Evolutionary conservation across 371 early-diverging fungal species (phyloP), one percentile per base, ranked within the genome.

Genomic region (Mucor indicus): DNA sequence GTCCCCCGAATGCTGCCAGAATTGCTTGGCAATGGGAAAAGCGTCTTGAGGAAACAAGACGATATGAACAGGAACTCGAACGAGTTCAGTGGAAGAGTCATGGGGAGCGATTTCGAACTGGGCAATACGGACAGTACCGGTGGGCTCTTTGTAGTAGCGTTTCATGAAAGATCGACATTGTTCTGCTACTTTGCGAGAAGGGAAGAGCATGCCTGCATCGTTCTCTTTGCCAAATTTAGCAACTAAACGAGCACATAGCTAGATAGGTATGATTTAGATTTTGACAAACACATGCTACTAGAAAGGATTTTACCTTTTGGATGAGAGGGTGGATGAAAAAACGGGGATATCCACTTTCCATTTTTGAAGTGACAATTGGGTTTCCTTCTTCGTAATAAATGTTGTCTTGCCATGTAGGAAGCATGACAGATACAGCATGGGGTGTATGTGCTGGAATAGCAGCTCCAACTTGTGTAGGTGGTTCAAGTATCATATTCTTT

Each of bases 1-100:
- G 32, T 90, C 90, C 17, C 98, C 98, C 2, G 92, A 63, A 60
- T 95, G 96, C 65, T 96, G 96, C 98, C 98, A 97, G 51, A 84
- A 95, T 67, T 81, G 84, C 55, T 94, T 95, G 7, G 90, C 96
- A 27, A 89, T 60, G 5, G 75, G 51, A 36, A 80, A 81, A 25
- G 80, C 79, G 6, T 79, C 81, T 50, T 67, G 62, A 4, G 90
- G 87, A 64, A 92, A 91, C 27, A 95, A 50, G 11, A 91, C 82
- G 38, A 86, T 79, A 62, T 80, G 83, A 12, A 92, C 61, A 5
- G 71, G 66, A 23, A 83, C 74, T 1, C 51, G 23, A 30, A 70
- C 68, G 3, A 60, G 41, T 21, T 60, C 60, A 23, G 36, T 49
- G 10, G 53, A 44, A 8, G 51, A 55, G 25, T 67, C 55, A 1